A percentile compares a stretch with the other conserved stretches of the same genome.
These are phyloP conservation scores for Elymus sibiricus DNA, from an alignment of 176 grass and related monocot genomes.

Conservation along the genomic window DNA sequence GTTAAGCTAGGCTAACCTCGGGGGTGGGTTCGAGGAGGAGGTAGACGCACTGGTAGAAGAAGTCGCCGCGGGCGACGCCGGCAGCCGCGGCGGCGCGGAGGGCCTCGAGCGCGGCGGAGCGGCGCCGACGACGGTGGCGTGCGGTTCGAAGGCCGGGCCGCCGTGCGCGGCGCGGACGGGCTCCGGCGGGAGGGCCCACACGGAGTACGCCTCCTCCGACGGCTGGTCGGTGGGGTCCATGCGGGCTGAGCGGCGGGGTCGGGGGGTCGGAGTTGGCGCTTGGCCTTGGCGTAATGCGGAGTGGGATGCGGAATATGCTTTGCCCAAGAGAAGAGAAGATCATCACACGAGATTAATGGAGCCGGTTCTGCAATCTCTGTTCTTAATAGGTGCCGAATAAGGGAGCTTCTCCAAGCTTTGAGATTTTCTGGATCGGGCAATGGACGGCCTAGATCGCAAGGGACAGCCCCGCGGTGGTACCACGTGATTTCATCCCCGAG, in stretches of 20 bases:
- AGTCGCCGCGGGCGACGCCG: slow-evolving; percentile 46
- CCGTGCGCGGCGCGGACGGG: slow-evolving; percentile 52
- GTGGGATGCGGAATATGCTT: background rate
- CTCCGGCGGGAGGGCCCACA: slow-evolving; percentile 75
- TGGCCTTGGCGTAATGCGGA: background rate
- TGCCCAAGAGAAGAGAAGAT: background rate
- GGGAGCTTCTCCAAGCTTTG: too few species aligned
- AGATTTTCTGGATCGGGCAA: too few species aligned
- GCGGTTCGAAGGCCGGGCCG: slow-evolving; percentile 74
- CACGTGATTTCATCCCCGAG: too few species aligned
- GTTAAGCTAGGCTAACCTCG: slow-evolving; percentile 34
- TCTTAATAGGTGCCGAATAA: too few species aligned
- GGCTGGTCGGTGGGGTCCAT: slow-evolving; percentile 29
- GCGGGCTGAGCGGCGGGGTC: background rate
- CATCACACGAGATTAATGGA: slow-evolving; percentile 20
- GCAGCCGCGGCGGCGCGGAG: slow-evolving; percentile 44
- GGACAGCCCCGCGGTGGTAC: too few species aligned
- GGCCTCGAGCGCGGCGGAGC: slow-evolving; percentile 39
- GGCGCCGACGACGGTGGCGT: slow-evolving; percentile 76
- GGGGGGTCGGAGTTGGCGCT: background rate
- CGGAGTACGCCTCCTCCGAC: slow-evolving; percentile 65
- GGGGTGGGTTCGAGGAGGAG: slow-evolving; percentile 69
- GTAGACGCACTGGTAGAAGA: slow-evolving; percentile 95
- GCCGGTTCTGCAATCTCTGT: background rate
- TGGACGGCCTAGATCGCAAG: too few species aligned